Base-by-base conservation (phyloP, 164 flowering plant genomes). In the Brasenia schreberi region DNA sequence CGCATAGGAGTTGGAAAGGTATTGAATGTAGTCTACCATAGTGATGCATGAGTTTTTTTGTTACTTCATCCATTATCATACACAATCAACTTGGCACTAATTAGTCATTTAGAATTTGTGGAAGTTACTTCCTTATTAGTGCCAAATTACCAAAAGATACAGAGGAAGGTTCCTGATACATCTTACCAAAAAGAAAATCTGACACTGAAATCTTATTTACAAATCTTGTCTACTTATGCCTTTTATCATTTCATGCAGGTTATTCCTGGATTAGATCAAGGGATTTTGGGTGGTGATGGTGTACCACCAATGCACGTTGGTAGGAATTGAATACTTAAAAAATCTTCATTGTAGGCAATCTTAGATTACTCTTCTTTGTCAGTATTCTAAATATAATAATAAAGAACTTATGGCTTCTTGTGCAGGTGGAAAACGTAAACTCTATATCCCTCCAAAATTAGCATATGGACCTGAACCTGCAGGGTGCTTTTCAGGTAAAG, bases 381-480 rank as follows among this genome's bases (percentile, higher is more conserved):
- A 65, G 6, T 1, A 18, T 39, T 61, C 14, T 12, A 45, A 45
- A 7, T 45, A 7, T 12, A 7, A 45, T 12, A 52, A 68, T 56
- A 33, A 59, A 11, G 43, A 43, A 9, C 33, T 16, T 64, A 4
- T 18, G 18, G 14, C 16, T 63, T 18, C 61, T 63, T 44, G 17
- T 23, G n/a, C 80, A 92, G 96, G 97, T 68, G 98, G 96, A 56
- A 88, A 84, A 67, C 87, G 98, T 43, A 90, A 86, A 75, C 94
- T 90, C 73, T 78, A 69, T 56, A 93, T 93, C 73, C 98, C 98
- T 73, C 94, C 97, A 45, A 66, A 84, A 5, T 74, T 93, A 68
- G 98, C 97, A 3, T 88, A 93, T 72, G 98, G 98, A 11, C 94
- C 97, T 65, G 98, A 93, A 76, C 89, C 98, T 60, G 98, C 98